Conservation (phyloP, 768 basidiomycete species). For the Xanthoconium purpureum region DNA sequence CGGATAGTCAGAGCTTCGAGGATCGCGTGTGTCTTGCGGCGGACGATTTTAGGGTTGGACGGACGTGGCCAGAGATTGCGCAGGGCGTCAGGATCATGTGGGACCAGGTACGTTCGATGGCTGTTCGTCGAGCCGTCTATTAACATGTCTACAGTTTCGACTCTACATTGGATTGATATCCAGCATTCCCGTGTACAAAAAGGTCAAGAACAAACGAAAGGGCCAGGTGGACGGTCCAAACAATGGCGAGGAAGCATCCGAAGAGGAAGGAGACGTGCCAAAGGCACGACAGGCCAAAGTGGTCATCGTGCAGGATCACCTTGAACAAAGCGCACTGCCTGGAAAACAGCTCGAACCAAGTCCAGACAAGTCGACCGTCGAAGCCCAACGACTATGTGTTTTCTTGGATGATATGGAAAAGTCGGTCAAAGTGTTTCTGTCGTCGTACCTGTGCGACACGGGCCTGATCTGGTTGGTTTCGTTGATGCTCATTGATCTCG, state of each 20-base stretch:
- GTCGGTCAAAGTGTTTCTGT: slow-evolving; percentile 63
- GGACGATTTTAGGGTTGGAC: slow-evolving; percentile 32
- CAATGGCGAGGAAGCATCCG: slow-evolving; percentile 32
- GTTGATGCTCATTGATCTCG: neutral
- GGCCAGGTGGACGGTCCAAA: slow-evolving; percentile 28
- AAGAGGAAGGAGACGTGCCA: slow-evolving; percentile 26
- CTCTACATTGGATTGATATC: slow-evolving; percentile 31
- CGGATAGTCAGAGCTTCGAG: slow-evolving; percentile 9
- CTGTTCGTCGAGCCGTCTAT: neutral
- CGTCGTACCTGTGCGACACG: slow-evolving; percentile 60
- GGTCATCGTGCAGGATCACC: slow-evolving; percentile 26
- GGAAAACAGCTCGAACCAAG: slow-evolving; percentile 29
- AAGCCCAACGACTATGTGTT: slow-evolving; percentile 32
- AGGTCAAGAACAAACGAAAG: slow-evolving; percentile 16
- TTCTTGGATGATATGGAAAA: slow-evolving; percentile 64
- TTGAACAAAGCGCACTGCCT: slow-evolving; percentile 29
- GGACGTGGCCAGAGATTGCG: slow-evolving; percentile 30
- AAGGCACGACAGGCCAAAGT: slow-evolving; percentile 19
- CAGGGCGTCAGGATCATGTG: slow-evolving; percentile 28
- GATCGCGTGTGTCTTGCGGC: slow-evolving; percentile 28
- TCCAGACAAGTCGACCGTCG: slow-evolving; percentile 8
- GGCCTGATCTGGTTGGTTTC: slow-evolving; percentile 62
- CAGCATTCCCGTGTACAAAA: slow-evolving; percentile 32
- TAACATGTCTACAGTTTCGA: slow-evolving; percentile 25
- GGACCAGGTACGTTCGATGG: slow-evolving; percentile 25